Percentiles rank a stretch among this genome's conserved stretches.
Evolutionary conservation across 345 rosid genomes (phyloP).

Genomic region (Hibiscus trionum): DNA sequence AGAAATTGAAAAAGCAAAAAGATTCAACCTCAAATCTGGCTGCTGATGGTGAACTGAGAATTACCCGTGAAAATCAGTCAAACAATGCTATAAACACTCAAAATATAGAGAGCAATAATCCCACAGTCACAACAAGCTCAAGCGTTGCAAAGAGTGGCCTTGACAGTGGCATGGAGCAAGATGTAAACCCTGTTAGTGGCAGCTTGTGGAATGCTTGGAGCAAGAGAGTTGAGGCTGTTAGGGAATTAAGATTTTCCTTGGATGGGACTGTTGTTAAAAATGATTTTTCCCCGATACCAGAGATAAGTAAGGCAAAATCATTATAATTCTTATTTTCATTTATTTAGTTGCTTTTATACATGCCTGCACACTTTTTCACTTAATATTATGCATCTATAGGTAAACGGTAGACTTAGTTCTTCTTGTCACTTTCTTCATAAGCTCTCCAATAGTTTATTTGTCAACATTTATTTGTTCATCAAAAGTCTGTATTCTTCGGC

Average conservation of each 20-base stretch:
- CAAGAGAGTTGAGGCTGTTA: slow-evolving; percentile 71
- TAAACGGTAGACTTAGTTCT: neutral
- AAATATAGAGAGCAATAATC: slow-evolving; percentile 9
- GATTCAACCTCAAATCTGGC: slow-evolving; percentile 22
- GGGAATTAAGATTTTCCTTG: slow-evolving; percentile 69
- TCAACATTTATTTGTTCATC: neutral
- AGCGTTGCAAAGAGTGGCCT: slow-evolving; percentile 18
- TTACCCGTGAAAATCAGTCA: slow-evolving; percentile 21
- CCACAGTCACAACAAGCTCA: slow-evolving; percentile 23
- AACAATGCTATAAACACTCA: slow-evolving; percentile 24
- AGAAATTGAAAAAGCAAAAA: slow-evolving; percentile 47
- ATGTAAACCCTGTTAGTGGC: slow-evolving; percentile 20
- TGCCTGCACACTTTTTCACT: neutral
- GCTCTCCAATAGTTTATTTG: neutral
- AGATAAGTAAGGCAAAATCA: slow-evolving; percentile 37
- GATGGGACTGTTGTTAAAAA: slow-evolving; percentile 49
- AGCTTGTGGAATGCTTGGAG: slow-evolving; percentile 74
- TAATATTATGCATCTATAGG: neutral
- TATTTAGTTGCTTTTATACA: neutral
- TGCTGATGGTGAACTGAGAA: slow-evolving; percentile 3
- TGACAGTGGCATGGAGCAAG: slow-evolving; percentile 22
- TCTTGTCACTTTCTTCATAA: neutral
- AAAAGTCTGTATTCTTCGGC: neutral
- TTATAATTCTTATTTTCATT: neutral
- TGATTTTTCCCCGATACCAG: slow-evolving; percentile 24